phyloP scores from a whole-genome alignment of 352 stramenopile genomes.

The Pythium phragmitis region DNA sequence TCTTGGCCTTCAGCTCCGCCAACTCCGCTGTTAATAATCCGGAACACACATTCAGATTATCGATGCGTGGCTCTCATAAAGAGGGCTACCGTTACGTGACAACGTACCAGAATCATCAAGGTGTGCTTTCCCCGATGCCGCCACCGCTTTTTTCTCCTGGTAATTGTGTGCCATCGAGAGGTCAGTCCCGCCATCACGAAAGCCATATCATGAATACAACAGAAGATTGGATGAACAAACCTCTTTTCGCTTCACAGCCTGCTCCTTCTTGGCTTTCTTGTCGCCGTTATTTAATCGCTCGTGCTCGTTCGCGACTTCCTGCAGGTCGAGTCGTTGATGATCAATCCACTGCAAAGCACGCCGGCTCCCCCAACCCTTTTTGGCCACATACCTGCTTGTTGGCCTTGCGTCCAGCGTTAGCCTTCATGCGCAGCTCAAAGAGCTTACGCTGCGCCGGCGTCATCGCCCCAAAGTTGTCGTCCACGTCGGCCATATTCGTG shows the following conservation, averaged over 20 bases:
- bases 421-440: conserved; percentile 86
- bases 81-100: background rate
- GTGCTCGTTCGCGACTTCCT: conserved; percentile 75
- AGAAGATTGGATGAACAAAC: conserved; percentile 19
- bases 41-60: background rate
- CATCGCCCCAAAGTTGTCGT: conserved; percentile 57
- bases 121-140: conserved; percentile 47
- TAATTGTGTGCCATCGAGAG: background rate
- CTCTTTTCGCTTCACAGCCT: conserved; percentile 53
- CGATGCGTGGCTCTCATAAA: background rate
- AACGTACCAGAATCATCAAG: conserved; percentile 61
- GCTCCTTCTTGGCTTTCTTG: conserved; percentile 62
- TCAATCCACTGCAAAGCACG: background rate
- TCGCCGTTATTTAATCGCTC: conserved; percentile 65
- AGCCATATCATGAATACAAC: background rate
- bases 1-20: conserved; percentile 59
- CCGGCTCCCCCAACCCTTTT: background rate
- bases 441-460: conserved; percentile 78
- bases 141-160: conserved; percentile 55
- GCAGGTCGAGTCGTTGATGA: background rate
- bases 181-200: background rate
- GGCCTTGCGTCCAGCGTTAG: conserved; percentile 75
- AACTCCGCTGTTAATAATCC: conserved; percentile 37
- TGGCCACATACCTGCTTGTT: conserved; percentile 61
- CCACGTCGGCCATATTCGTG: conserved; percentile 29